Percentiles rank a stretch among this genome's conserved stretches.
Conservation (phyloP, 352 stramenopile species). For the Phytophthora capsici region DNA sequence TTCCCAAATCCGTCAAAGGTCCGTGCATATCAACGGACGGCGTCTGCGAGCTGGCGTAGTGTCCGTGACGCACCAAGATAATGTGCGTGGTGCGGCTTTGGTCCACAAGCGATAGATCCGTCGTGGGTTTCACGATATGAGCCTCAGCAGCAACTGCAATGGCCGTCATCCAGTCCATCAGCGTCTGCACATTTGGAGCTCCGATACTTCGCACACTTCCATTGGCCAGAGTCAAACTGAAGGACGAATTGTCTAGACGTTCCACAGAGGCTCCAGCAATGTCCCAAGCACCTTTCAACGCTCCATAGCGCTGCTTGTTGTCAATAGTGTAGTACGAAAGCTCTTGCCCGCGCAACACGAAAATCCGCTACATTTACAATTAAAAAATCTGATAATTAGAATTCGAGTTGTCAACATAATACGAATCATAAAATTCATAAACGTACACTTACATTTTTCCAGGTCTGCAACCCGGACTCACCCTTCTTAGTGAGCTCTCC, state of each 20-base stretch:
- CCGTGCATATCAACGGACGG: conserved; percentile 59
- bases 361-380: conserved; percentile 51
- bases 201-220: conserved; percentile 46
- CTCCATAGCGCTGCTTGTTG: conserved; percentile 58
- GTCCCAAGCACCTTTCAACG: conserved; percentile 68
- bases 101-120: conserved; percentile 61
- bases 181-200: conserved; percentile 55
- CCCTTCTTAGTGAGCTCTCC: conserved; percentile 74
- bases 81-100: conserved; percentile 75
- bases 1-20: conserved; percentile 60
- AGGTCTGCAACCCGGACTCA: conserved; percentile 59
- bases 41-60: conserved; percentile 61
- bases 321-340: conserved; percentile 76
- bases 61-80: conserved; percentile 70
- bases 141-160: conserved; percentile 59
- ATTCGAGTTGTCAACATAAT: neutral
- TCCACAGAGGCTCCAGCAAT: conserved; percentile 53
- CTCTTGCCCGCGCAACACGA: conserved; percentile 72
- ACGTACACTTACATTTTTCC: conserved; percentile 72
- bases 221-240: conserved; percentile 39
- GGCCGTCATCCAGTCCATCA: conserved; percentile 83
- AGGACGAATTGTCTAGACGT: conserved; percentile 52
- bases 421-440: neutral
- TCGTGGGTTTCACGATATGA: conserved; percentile 43
- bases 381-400: conserved; percentile 1